phyloP scores from a whole-genome alignment of 176 grass and related monocot species.

The Paspalum vaginatum region DNA sequence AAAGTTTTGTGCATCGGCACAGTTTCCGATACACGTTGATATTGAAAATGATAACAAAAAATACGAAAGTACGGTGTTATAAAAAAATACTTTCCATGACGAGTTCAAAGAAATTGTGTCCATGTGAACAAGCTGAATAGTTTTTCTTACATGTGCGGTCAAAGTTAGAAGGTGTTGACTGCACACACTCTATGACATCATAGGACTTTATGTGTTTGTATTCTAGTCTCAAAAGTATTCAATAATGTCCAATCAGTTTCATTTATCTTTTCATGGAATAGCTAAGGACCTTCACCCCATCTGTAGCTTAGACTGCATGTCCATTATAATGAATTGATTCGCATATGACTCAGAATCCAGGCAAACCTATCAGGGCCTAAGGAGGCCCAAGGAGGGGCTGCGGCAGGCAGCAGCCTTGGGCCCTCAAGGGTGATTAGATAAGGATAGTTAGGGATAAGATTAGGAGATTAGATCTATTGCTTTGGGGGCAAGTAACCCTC shows the following conservation, averaged over 20 bases:
- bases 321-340: constrained; percentile 19
- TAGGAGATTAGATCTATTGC: no score
- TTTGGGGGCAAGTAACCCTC: no score
- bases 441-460: no score
- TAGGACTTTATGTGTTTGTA: background rate
- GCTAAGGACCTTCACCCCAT: background rate
- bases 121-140: background rate
- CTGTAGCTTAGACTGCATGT: background rate
- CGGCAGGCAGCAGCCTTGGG: no score
- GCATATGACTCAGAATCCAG: background rate
- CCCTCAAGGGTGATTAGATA: no score
- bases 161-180: background rate
- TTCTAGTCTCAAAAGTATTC: background rate
- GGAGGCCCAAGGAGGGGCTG: no score
- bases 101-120: background rate
- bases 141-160: background rate
- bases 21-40: background rate
- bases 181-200: background rate
- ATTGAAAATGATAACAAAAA: background rate
- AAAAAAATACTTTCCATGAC: background rate
- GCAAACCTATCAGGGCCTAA: no score
- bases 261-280: constrained; percentile 2
- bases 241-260: constrained; percentile 3
- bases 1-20: background rate
- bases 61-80: background rate